Percentiles rank a stretch among this genome's conserved stretches.
These are phyloP conservation scores for Pelargonium australe DNA, from an alignment of 441 rosid genomes.

Conservation along the genomic window DNA sequence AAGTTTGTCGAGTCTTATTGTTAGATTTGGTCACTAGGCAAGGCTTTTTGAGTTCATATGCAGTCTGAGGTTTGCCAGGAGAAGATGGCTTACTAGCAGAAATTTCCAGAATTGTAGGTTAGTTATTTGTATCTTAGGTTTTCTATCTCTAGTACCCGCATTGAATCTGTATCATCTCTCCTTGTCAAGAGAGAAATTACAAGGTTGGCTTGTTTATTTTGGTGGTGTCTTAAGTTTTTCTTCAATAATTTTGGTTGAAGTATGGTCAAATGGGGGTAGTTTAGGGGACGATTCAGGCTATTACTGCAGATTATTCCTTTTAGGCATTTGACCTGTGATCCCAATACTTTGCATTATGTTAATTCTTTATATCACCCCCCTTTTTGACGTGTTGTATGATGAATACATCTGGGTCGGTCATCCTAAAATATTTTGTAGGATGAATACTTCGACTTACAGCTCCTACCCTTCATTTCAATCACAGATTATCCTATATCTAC, in stretches of 20 bases:
- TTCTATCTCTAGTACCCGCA: no score
- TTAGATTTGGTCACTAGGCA: not conserved
- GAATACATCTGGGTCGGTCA: no score
- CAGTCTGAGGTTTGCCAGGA: not conserved
- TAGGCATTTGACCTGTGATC: not conserved
- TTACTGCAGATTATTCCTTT: not conserved
- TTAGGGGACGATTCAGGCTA: not conserved
- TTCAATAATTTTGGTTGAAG: not conserved
- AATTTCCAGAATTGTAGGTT: not conserved
- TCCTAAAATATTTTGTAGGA: no score
- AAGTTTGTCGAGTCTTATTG: not conserved
- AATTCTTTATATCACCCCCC: no score
- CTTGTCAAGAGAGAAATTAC: not conserved
- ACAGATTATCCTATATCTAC: no score
- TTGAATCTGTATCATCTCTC: not conserved
- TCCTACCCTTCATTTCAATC: no score
- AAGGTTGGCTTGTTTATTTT: constrained; percentile 2
- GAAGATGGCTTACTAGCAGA: not conserved
- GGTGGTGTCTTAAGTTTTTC: not conserved
- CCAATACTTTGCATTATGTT: not conserved
- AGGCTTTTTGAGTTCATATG: not conserved
- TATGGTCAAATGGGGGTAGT: not conserved
- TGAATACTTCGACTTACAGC: no score
- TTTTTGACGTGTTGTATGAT: no score
- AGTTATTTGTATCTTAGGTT: constrained; percentile 1